These are phyloP conservation scores for Salix viminalis DNA, from an alignment of 345 rosid species.

Conservation along the genomic window DNA sequence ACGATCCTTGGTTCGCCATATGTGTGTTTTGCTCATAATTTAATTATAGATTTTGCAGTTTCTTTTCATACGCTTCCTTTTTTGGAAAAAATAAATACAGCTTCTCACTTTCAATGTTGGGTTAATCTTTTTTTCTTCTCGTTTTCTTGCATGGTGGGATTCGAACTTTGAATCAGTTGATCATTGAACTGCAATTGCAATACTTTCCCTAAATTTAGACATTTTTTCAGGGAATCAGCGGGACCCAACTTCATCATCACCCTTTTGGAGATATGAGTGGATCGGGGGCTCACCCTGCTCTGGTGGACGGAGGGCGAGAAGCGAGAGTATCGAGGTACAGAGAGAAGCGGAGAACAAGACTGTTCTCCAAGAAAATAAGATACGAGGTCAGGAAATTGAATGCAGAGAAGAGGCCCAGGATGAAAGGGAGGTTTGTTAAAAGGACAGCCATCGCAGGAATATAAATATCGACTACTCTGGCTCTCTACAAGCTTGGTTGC, in stretches of 20 bases:
- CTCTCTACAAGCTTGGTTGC: not conserved
- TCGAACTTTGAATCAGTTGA: not conserved
- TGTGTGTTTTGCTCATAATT: not conserved
- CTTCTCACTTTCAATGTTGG: not conserved
- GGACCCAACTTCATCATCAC: constrained; percentile 15
- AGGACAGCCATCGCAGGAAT: constrained; percentile 41
- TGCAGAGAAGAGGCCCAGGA: constrained; percentile 94
- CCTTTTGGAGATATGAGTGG: constrained; percentile 15
- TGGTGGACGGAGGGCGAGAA: constrained; percentile 63
- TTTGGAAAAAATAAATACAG: not conserved
- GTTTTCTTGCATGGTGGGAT: not conserved
- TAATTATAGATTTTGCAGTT: not conserved
- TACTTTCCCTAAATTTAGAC: not conserved
- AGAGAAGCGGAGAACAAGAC: constrained; percentile 78
- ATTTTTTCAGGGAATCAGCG: constrained; percentile 29
- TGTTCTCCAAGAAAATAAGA: constrained; percentile 93
- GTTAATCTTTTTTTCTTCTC: not conserved
- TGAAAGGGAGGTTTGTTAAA: constrained; percentile 98
- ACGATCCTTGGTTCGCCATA: not conserved
- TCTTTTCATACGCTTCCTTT: not conserved
- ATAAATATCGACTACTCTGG: not conserved
- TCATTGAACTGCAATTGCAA: not conserved
- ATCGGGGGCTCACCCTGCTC: constrained; percentile 10
- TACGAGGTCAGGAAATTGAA: constrained; percentile 88
- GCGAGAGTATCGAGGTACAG: constrained; percentile 84